These are phyloP conservation scores for Telfairia occidentalis DNA, from an alignment of 331 rosid species.

Conservation along the genomic window DNA sequence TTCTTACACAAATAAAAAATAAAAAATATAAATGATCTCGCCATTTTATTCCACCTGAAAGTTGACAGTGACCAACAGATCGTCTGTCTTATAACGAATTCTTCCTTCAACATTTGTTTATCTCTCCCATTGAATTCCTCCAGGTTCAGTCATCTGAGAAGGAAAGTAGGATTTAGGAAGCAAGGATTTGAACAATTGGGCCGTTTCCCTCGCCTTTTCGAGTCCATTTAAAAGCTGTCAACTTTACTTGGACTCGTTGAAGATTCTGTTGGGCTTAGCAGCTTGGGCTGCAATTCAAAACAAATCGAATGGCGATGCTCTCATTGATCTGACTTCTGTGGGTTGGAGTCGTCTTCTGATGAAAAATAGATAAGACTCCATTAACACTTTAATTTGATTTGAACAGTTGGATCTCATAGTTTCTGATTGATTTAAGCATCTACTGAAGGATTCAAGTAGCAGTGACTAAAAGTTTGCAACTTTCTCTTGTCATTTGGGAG, in stretches of 20 bases:
- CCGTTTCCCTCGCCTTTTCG: background rate
- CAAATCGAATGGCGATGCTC: no score
- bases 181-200: background rate
- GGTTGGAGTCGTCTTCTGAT: no score
- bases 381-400: background rate
- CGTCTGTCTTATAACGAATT: background rate
- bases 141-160: background rate
- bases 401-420: background rate
- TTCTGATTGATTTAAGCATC: no score
- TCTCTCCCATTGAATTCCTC: background rate
- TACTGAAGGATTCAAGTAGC: no score
- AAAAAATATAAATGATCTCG: no score
- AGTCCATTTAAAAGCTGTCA: background rate
- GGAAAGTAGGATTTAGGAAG: no score
- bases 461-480: no score
- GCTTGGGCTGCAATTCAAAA: no score
- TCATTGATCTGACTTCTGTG: no score
- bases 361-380: no score
- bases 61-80: background rate
- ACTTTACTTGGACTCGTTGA: background rate
- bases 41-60: background rate
- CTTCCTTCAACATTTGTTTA: background rate
- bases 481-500: no score
- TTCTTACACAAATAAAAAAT: background rate
- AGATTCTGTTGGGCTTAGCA: no score